Evolutionary conservation across 139 green algal genomes (phyloP).

Genomic region (Picochlorum sp.): DNA sequence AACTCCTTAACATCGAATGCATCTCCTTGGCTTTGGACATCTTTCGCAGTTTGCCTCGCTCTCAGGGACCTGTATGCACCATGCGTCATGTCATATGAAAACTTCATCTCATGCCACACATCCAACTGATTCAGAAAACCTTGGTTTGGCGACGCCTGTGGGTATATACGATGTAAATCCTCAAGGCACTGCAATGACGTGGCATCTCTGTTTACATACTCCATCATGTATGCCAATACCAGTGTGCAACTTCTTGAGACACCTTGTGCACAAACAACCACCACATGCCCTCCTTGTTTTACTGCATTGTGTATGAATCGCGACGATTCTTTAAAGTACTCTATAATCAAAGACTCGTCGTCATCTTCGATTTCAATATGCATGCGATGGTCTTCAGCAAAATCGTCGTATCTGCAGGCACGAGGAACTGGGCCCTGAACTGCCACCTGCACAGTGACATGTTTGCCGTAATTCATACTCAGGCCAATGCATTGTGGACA

Average conservation of each 20-base stretch:
- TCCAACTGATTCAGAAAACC: slow-evolving; percentile 65
- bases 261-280: slow-evolving; percentile 36
- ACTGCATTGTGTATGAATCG: slow-evolving; percentile 18
- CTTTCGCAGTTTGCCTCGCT: slow-evolving; percentile 27
- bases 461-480: too few species aligned
- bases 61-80: slow-evolving; percentile 52
- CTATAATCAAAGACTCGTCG: slow-evolving; percentile 34
- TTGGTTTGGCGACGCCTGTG: slow-evolving; percentile 47
- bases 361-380: slow-evolving; percentile 19
- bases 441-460: background rate
- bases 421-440: background rate
- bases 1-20: slow-evolving; percentile 6
- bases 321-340: slow-evolving; percentile 12
- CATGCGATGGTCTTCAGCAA: background rate
- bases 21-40: slow-evolving; percentile 32
- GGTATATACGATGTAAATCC: slow-evolving; percentile 12
- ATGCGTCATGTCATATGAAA: slow-evolving; percentile 42
- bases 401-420: background rate
- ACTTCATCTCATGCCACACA: slow-evolving; percentile 50
- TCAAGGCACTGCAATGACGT: slow-evolving; percentile 13
- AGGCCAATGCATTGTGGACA: too few species aligned
- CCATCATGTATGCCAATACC: slow-evolving; percentile 36
- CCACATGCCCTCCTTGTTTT: slow-evolving; percentile 10
- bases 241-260: slow-evolving; percentile 30
- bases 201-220: background rate